These are phyloP conservation scores for Ashbya aceris DNA, from an alignment of 1,139 yeast species.

Conservation along the genomic window DNA sequence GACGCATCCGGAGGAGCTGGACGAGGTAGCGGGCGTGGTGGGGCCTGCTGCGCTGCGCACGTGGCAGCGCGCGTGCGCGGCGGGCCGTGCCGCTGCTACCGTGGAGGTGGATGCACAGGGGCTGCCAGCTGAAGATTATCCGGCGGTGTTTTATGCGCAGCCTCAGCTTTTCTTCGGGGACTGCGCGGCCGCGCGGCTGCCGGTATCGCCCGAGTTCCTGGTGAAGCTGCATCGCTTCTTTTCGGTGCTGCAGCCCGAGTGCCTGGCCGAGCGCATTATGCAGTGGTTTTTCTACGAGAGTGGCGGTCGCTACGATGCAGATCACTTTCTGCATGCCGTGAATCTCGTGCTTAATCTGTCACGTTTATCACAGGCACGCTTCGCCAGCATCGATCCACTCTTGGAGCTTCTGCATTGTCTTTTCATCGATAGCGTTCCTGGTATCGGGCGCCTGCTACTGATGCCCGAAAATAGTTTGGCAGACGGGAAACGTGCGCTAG, in stretches of 20 bases:
- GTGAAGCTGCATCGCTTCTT: constrained; percentile 10
- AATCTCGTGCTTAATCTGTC: constrained; percentile 10
- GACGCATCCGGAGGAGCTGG: constrained; percentile 5
- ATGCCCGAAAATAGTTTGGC: constrained; percentile 4
- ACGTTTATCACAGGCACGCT: constrained; percentile 1
- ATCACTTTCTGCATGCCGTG: constrained; percentile 11
- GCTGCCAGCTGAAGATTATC: constrained; percentile 9
- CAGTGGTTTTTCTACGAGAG: constrained; percentile 16
- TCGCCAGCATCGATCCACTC: constrained; percentile 7
- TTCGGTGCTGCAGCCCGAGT: constrained; percentile 11
- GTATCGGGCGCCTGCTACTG: constrained; percentile 7
- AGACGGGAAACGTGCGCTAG: constrained; percentile 5
- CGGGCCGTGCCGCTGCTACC: background rate
- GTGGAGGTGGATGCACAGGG: constrained; percentile 1
- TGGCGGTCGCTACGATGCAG: constrained; percentile 7
- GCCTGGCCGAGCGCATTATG: constrained; percentile 11
- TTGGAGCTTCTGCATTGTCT: constrained; percentile 5
- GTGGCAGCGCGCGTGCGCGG: constrained; percentile 4
- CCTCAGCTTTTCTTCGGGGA: constrained; percentile 13
- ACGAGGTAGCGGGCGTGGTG: constrained; percentile 2
- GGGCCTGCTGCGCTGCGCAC: constrained; percentile 3
- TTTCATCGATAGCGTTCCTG: constrained; percentile 5
- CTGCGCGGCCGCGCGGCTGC: constrained; percentile 6
- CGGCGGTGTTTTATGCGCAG: constrained; percentile 13
- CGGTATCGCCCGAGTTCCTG: constrained; percentile 11